phyloP scores from a whole-genome alignment of 2,329 filamentous ascomycete species.

The Exutisphaerella laricina region DNA sequence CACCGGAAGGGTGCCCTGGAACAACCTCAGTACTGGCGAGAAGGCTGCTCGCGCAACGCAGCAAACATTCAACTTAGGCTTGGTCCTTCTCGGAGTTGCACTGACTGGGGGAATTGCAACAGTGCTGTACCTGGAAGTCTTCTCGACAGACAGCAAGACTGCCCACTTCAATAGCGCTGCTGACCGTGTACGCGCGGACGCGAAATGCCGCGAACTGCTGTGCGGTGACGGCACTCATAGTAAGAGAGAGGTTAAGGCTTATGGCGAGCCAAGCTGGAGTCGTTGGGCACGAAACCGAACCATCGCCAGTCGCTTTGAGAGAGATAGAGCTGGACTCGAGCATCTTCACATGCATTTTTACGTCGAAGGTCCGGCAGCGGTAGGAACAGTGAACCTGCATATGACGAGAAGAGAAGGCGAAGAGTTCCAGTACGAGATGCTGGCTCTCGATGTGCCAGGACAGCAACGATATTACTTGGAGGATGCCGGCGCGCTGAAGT shows the following conservation, averaged over 20 bases:
- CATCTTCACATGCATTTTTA: conserved; percentile 84
- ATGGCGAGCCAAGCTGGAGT: conserved; percentile 73
- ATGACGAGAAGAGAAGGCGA: conserved; percentile 63
- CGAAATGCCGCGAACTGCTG: conserved; percentile 65
- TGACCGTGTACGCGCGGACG: conserved; percentile 67
- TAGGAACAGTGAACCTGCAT: conserved; percentile 70
- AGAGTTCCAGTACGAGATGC: conserved; percentile 68
- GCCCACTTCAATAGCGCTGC: conserved; percentile 84
- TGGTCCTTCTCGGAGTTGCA: conserved; percentile 68
- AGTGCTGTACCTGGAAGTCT: conserved; percentile 74
- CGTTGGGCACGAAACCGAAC: conserved; percentile 67
- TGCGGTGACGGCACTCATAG: conserved; percentile 54
- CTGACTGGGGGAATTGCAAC: conserved; percentile 74
- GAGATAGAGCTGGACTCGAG: conserved; percentile 68
- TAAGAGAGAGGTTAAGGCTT: conserved; percentile 65
- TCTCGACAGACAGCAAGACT: conserved; percentile 76
- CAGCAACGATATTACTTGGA: conserved; percentile 59
- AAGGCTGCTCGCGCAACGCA: conserved; percentile 82
- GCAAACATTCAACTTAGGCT: conserved; percentile 79
- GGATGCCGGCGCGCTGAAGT: conserved; percentile 50
- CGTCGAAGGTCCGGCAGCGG: conserved; percentile 69
- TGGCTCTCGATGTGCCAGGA: conserved; percentile 75
- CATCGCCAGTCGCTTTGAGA: conserved; percentile 51
- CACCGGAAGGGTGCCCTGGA: conserved; percentile 76
- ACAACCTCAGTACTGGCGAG: conserved; percentile 65